Evolutionary conservation across 495 filamentous ascomycete genomes (phyloP).

Genomic region (Penicillium taxi): DNA sequence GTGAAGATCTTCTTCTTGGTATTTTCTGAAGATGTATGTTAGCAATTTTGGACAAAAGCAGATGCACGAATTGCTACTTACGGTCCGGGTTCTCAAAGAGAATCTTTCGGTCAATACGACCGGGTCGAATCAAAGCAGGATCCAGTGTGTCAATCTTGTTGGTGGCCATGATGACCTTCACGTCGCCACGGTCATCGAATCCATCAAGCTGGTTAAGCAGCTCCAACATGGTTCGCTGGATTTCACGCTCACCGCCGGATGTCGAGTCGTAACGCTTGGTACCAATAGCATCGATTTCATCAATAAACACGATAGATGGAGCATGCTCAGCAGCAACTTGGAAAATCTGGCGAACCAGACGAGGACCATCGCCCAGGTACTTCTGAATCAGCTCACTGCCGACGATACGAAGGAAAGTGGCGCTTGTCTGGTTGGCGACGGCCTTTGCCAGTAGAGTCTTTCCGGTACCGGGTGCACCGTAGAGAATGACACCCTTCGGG

Average conservation of each 20-base stretch:
- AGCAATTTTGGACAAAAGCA: conserved; percentile 10
- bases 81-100: conserved; percentile 98
- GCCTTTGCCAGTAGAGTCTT: conserved; percentile 97
- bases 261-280: conserved; percentile 98
- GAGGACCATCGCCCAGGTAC: conserved; percentile 92
- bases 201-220: conserved; percentile 97
- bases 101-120: conserved; percentile 98
- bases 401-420: conserved; percentile 96
- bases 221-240: conserved; percentile 98
- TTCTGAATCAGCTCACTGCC: conserved; percentile 98
- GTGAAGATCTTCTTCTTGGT: conserved; percentile 99
- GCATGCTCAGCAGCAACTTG: conserved; percentile 94
- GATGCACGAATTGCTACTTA: conserved; percentile 33
- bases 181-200: conserved; percentile 97
- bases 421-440: conserved; percentile 96
- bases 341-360: conserved; percentile 94
- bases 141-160: conserved; percentile 99
- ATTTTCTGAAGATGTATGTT: conserved; percentile 55
- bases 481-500: conserved; percentile 98
- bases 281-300: conserved; percentile 98
- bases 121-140: conserved; percentile 90
- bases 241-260: conserved; percentile 92
- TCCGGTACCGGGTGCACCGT: conserved; percentile 93
- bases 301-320: conserved; percentile 97
- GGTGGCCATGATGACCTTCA: conserved; percentile 99